Evolutionary conservation across 495 filamentous ascomycete species (phyloP).

Genomic region (Rostrohypoxylon terebratum): DNA sequence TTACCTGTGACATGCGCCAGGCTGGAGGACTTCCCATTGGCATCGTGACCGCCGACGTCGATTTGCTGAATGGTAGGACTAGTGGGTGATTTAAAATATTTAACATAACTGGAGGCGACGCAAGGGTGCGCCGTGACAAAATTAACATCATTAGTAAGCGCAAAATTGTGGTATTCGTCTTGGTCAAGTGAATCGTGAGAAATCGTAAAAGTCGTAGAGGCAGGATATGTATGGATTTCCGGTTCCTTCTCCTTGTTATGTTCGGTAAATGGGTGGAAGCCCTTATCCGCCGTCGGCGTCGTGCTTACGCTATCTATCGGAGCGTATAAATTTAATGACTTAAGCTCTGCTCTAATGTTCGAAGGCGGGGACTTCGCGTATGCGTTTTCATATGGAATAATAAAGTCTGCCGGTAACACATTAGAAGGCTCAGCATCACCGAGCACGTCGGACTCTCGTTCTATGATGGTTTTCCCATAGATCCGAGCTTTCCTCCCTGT

Average conservation of each 20-base stretch:
- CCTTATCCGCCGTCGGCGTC: conserved; percentile 52
- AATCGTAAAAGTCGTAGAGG: conserved; percentile 65
- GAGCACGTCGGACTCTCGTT: conserved; percentile 64
- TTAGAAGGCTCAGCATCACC: conserved; percentile 61
- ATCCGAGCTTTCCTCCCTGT: conserved; percentile 60
- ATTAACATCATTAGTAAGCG: conserved; percentile 70
- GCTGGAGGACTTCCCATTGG: conserved; percentile 55
- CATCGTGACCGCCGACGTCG: conserved; percentile 57
- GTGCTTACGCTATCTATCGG: conserved; percentile 52
- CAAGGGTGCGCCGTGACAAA: conserved; percentile 76
- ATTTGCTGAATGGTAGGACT: conserved; percentile 65
- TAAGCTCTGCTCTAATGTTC: conserved; percentile 56
- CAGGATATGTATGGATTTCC: conserved; percentile 60
- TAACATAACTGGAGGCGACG: conserved; percentile 65
- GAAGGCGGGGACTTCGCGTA: conserved; percentile 58
- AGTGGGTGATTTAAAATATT: conserved; percentile 60
- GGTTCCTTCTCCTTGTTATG: conserved; percentile 49
- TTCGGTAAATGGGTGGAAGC: conserved; percentile 49
- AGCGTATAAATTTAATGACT: conserved; percentile 55
- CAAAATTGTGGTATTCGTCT: conserved; percentile 57
- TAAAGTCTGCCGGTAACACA: conserved; percentile 68
- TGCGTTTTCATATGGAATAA: conserved; percentile 64
- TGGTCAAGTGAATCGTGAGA: conserved; percentile 52
- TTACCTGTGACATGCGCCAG: conserved; percentile 55
- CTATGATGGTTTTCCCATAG: conserved; percentile 61